Conservation (phyloP, 495 filamentous ascomycete genomes). For the Poronia punctata region DNA sequence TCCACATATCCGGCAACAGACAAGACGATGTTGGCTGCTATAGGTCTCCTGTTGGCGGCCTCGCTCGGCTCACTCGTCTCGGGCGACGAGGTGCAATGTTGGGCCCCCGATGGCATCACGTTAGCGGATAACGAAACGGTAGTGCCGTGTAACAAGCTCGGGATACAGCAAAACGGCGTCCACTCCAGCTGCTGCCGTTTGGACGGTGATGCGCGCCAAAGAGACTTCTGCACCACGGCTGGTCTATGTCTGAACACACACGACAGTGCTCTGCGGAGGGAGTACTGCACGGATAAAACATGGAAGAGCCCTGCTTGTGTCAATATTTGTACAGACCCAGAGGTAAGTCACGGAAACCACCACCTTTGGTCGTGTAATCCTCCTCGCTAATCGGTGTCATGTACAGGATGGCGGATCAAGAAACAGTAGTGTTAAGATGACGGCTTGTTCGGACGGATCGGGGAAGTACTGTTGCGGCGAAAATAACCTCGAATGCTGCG, state of each 20-base stretch:
- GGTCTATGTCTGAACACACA: conserved; percentile 17
- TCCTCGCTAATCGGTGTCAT: background rate
- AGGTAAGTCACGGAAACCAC: conserved; percentile 3
- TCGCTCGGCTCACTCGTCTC: background rate
- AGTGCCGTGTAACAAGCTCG: conserved; percentile 23
- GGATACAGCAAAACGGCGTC: conserved; percentile 20
- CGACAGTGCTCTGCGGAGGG: conserved; percentile 12
- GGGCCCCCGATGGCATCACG: conserved; percentile 19
- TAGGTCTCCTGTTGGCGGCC: background rate
- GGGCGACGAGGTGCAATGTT: conserved; percentile 12
- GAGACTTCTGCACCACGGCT: conserved; percentile 16
- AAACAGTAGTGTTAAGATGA: conserved; percentile 14
- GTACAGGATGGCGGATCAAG: conserved; percentile 9
- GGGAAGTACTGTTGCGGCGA: conserved; percentile 20
- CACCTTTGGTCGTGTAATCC: background rate
- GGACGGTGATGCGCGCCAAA: conserved; percentile 7
- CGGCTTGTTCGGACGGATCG: conserved; percentile 18
- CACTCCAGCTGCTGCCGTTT: conserved; percentile 22
- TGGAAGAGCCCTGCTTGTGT: conserved; percentile 21
- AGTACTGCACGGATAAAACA: conserved; percentile 22
- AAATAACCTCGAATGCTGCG: conserved; percentile 23
- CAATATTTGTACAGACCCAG: conserved; percentile 16
- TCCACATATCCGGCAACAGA: too few relatives aligned
- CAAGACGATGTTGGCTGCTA: conserved; percentile 5
- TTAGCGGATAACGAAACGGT: conserved; percentile 15